A percentile compares a stretch with the other conserved stretches of the same genome.
phyloP scores from a whole-genome alignment of 331 rosid species.

The Saraca asoca region DNA sequence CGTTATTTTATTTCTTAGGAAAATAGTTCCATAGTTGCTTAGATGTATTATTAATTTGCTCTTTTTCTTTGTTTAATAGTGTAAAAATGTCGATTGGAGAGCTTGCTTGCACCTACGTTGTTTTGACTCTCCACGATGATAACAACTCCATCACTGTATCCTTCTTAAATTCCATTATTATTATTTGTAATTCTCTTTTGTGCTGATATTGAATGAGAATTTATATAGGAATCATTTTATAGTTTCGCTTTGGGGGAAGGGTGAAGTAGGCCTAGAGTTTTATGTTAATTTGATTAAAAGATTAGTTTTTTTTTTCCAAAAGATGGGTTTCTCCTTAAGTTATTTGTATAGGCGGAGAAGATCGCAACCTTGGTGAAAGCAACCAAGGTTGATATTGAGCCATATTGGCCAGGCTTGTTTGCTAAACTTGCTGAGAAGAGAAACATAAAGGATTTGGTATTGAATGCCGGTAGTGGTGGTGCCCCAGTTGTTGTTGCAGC shows the following conservation, averaged over 20 bases:
- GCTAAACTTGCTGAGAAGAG: conserved; percentile 78
- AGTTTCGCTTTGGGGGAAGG: neutral
- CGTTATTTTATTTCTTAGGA: neutral
- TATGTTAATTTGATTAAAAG: neutral
- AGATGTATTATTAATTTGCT: neutral
- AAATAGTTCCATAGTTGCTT: neutral
- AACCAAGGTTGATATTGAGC: conserved; percentile 57
- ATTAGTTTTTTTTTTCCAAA: conserved; percentile 4
- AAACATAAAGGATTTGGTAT: conserved; percentile 63
- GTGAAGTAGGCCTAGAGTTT: too few species aligned
- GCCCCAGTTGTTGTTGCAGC: conserved; percentile 55
- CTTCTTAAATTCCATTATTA: neutral
- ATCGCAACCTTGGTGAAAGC: conserved; percentile 57
- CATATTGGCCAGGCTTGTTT: conserved; percentile 72
- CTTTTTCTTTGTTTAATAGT: neutral
- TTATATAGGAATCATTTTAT: neutral
- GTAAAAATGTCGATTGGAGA: conserved; percentile 57
- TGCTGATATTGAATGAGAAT: neutral
- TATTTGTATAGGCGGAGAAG: conserved; percentile 61
- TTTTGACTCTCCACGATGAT: conserved; percentile 65
- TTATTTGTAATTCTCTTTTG: too few species aligned
- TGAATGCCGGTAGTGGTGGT: conserved; percentile 65
- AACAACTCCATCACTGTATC: conserved; percentile 62
- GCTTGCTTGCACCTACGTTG: conserved; percentile 65
- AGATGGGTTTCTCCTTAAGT: conserved; percentile 28